Evolutionary conservation across 305 asterid genomes (phyloP).

Genomic region (Fraxinus xanthoxyloides): DNA sequence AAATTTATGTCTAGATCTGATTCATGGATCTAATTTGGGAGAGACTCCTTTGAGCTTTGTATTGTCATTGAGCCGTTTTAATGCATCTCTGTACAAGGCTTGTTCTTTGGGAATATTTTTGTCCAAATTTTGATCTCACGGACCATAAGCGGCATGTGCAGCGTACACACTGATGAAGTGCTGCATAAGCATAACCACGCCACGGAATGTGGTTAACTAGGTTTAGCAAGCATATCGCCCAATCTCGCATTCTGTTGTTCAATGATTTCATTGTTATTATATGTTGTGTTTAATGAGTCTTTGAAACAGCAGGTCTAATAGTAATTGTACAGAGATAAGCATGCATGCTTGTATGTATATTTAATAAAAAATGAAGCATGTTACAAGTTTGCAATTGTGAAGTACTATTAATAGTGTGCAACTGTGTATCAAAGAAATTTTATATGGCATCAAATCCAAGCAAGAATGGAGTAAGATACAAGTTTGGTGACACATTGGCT

Average conservation of each 20-base stretch:
- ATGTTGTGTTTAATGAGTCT: background rate
- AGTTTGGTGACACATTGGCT: background rate
- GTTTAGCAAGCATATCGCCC: background rate
- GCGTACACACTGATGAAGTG: background rate
- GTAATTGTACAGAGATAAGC: background rate
- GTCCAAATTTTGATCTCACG: background rate
- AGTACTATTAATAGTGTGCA: background rate
- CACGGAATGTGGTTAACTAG: background rate
- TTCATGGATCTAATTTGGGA: background rate
- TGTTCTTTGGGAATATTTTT: background rate
- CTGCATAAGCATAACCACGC: background rate
- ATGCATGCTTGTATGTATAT: background rate
- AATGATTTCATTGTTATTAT: background rate
- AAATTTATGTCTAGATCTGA: background rate
- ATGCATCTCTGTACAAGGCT: background rate
- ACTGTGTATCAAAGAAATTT: background rate
- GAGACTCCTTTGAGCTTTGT: background rate
- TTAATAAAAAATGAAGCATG: background rate
- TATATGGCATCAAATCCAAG: background rate
- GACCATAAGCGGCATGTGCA: background rate
- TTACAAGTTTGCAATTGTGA: background rate
- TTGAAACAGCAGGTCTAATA: background rate
- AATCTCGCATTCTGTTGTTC: background rate
- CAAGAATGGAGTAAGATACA: background rate
- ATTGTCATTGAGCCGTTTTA: background rate